phyloP scores from a whole-genome alignment of 805 yeast genomes.

The Teunomyces atbi region DNA sequence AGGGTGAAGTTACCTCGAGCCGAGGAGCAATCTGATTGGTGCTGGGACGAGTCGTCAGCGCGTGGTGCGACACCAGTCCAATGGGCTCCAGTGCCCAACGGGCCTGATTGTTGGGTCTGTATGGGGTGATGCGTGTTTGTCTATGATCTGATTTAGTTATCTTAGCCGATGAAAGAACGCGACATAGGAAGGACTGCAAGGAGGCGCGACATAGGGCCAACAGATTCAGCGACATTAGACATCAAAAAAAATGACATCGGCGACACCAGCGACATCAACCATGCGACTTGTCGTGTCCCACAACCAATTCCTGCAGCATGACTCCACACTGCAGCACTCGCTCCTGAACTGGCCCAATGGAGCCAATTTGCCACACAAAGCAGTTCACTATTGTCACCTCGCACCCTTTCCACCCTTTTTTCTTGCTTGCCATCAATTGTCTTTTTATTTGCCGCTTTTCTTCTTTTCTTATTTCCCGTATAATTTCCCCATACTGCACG shows the following conservation, averaged over 20 bases:
- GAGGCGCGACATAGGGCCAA: background rate
- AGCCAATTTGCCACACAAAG: too few relatives aligned
- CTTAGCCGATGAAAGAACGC: background rate
- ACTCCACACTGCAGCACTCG: too few relatives aligned
- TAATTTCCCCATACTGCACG: background rate
- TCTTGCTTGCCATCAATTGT: background rate
- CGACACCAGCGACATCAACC: too few relatives aligned
- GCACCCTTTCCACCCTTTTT: background rate
- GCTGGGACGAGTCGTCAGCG: too few relatives aligned
- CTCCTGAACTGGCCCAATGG: too few relatives aligned
- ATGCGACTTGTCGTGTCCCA: too few relatives aligned
- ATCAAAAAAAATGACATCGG: too few relatives aligned
- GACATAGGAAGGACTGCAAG: too few relatives aligned
- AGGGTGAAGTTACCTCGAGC: too few relatives aligned
- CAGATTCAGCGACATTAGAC: background rate
- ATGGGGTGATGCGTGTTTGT: background rate
- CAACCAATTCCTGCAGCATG: too few relatives aligned
- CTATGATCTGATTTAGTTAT: background rate
- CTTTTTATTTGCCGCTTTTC: background rate
- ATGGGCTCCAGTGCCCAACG: background rate
- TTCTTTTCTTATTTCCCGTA: too few relatives aligned
- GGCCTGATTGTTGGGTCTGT: background rate
- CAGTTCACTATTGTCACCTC: too few relatives aligned
- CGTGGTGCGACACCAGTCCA: background rate
- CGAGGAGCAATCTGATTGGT: background rate